Evolutionary conservation across 1,139 yeast genomes (phyloP), one percentile per base, ranked within the genome.

Genomic region (Saccharomyces hybrid): DNA sequence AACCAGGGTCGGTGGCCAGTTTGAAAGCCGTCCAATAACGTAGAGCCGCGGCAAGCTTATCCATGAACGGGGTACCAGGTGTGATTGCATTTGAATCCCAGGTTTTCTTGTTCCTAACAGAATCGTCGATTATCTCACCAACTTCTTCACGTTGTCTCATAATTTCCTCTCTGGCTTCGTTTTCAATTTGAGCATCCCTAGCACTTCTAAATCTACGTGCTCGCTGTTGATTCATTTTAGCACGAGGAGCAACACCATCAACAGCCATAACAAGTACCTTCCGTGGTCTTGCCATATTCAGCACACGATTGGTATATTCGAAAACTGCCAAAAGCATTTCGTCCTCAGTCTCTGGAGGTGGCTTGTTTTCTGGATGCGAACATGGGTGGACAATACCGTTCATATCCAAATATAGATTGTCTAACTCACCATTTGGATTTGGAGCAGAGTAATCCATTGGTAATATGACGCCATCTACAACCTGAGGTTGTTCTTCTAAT

Each of bases 51-150:
- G 98, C 95, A 60, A 93, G 75, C 56, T 85, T 84, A 61, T 86
- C 95, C 99, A 93, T 93, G 65, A 93, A 93, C 54, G 95, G 97
- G 0, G 99, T 93, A 58, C 99, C 99, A 2, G 99, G 99, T 1
- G 99, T 95, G 64, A 95, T 95, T n/a, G 96, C 91, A 67, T 93
- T 95, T 32, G 96, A 83, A 74, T 95, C 99, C 91, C 90, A 86
- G n/a, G 76, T 73, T 49, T 64, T 69, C 51, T 69, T 67, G 34
- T 60, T 60, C 65, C 81, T 83, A 28, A 83, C 73, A 1, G 88
- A 77, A 28, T 78, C 82, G 62, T 86, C 90, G 54, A 86, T 84
- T 48, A 76, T 59, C 66, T 84, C 86, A 49, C 93, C 93, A 54
- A 84, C 72, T 38, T 65, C 66, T 52, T 70, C 70, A 30, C 66